Percentiles rank a stretch among this genome's conserved stretches.
Evolutionary conservation across 1,139 yeast species (phyloP).

Genomic region (Yamadazyma taylorii): DNA sequence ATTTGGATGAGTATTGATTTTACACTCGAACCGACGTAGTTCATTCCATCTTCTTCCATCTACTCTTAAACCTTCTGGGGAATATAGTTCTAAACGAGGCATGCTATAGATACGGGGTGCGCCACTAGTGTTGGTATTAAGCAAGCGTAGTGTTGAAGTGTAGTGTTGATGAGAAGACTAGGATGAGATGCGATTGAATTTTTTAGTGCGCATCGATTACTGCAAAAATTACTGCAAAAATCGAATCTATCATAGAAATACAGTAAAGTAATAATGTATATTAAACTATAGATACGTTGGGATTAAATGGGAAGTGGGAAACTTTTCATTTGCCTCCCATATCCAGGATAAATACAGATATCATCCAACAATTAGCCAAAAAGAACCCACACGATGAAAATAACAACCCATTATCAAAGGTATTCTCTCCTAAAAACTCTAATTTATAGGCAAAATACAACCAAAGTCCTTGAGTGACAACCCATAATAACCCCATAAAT

Average conservation of each 20-base stretch:
- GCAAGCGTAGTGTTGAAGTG: too few relatives aligned
- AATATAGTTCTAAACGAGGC: constrained; percentile 78
- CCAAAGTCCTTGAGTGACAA: constrained; percentile 75
- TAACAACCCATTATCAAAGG: constrained; percentile 64
- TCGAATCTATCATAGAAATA: too few relatives aligned
- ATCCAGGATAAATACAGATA: constrained; percentile 58
- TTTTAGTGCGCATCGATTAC: not conserved
- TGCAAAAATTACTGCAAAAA: constrained; percentile 5
- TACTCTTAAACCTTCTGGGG: constrained; percentile 89
- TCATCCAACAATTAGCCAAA: constrained; percentile 61
- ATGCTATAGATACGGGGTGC: too few relatives aligned
- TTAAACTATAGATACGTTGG: too few relatives aligned
- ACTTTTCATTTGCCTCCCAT: constrained; percentile 7
- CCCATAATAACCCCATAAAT: constrained; percentile 56
- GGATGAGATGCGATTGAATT: constrained; percentile 3
- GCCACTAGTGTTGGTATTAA: too few relatives aligned
- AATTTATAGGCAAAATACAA: constrained; percentile 71
- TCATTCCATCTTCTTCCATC: constrained; percentile 98
- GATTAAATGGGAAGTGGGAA: too few relatives aligned
- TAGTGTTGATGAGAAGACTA: not conserved
- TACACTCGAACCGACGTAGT: constrained; percentile 75
- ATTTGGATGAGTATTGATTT: constrained; percentile 82
- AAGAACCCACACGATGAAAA: constrained; percentile 66
- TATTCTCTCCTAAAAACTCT: constrained; percentile 74
- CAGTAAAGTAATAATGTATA: too few relatives aligned